Evolutionary conservation across 495 filamentous ascomycete genomes (phyloP).

Genomic region (Talaromyces thailandensis): DNA sequence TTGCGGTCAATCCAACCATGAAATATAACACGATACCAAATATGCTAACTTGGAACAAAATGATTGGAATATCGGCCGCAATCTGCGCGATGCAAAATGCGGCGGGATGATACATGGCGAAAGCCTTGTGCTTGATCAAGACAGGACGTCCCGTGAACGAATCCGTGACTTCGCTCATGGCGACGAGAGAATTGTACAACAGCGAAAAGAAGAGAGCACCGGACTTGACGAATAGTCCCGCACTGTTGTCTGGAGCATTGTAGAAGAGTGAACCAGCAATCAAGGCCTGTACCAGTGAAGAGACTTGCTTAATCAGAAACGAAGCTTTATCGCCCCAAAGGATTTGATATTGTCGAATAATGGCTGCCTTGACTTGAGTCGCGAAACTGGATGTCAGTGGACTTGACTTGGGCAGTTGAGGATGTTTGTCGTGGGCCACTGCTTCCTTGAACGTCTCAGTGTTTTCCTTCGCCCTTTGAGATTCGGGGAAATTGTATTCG

Average conservation of each 20-base stretch:
- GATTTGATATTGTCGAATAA: constrained; percentile 47
- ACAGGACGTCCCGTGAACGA: constrained; percentile 63
- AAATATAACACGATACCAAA: constrained; percentile 69
- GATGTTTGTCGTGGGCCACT: constrained; percentile 35
- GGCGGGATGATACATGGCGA: constrained; percentile 66
- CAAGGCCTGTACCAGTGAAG: constrained; percentile 29
- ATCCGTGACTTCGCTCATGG: constrained; percentile 62
- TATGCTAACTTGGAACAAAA: constrained; percentile 53
- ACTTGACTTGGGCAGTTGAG: constrained; percentile 28
- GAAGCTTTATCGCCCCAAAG: constrained; percentile 52
- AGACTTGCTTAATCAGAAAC: constrained; percentile 49
- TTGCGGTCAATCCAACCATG: constrained; percentile 46
- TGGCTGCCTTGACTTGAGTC: constrained; percentile 48
- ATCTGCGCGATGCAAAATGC: constrained; percentile 66
- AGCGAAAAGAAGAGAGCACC: constrained; percentile 63
- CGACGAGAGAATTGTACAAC: constrained; percentile 64
- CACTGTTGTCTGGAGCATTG: constrained; percentile 24
- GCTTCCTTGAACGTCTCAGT: constrained; percentile 41
- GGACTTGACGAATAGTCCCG: constrained; percentile 43
- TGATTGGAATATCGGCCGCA: constrained; percentile 58
- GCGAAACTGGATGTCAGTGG: constrained; percentile 50
- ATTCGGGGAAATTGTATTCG: constrained; percentile 43
- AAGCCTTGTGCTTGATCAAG: constrained; percentile 66
- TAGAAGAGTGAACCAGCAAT: constrained; percentile 36
- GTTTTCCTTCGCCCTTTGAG: constrained; percentile 28